phyloP scores from a whole-genome alignment of 2,329 filamentous ascomycete genomes.

The Graphilbum ipis-grandicollis region DNA sequence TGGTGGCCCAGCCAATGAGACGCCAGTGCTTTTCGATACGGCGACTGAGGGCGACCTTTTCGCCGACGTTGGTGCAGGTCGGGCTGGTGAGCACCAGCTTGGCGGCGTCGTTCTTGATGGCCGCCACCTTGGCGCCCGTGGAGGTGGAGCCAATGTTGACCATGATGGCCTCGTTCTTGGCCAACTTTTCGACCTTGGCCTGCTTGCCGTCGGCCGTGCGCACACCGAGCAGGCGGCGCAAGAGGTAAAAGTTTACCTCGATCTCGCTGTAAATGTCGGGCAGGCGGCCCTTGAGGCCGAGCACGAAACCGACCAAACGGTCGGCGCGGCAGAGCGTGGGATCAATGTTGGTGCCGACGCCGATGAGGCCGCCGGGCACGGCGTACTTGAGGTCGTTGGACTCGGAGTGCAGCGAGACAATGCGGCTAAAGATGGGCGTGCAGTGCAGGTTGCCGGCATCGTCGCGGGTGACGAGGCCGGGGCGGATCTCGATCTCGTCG shows the following conservation, averaged over 20 bases:
- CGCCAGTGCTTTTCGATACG: constrained; percentile 99
- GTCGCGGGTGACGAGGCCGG: constrained; percentile 95
- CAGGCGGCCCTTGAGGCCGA: constrained; percentile 82
- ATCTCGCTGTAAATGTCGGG: constrained; percentile 97
- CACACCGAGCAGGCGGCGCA: constrained; percentile 85
- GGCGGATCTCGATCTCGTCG: constrained; percentile 96
- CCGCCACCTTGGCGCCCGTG: constrained; percentile 90
- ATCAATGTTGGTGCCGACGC: constrained; percentile 94
- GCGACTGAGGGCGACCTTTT: constrained; percentile 91
- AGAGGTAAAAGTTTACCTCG: constrained; percentile 98
- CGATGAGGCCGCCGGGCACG: constrained; percentile 91
- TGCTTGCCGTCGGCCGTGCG: constrained; percentile 97
- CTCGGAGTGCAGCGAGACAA: constrained; percentile 91
- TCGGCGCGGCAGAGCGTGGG: constrained; percentile 96
- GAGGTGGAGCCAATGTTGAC: constrained; percentile 98
- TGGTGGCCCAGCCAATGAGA: constrained; percentile 79
- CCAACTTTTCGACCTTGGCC: constrained; percentile 94
- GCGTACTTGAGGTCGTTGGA: constrained; percentile 98
- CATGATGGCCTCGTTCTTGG: constrained; percentile 99
- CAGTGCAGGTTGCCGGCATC: constrained; percentile 88
- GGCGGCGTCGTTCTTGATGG: constrained; percentile 93
- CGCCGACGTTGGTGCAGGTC: constrained; percentile 90
- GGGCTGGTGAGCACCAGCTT: constrained; percentile 86
- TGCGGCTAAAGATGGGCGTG: constrained; percentile 89
- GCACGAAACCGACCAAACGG: constrained; percentile 94